Evolutionary conservation across 805 yeast genomes (phyloP).

Genomic region (Candida sanyiensis): DNA sequence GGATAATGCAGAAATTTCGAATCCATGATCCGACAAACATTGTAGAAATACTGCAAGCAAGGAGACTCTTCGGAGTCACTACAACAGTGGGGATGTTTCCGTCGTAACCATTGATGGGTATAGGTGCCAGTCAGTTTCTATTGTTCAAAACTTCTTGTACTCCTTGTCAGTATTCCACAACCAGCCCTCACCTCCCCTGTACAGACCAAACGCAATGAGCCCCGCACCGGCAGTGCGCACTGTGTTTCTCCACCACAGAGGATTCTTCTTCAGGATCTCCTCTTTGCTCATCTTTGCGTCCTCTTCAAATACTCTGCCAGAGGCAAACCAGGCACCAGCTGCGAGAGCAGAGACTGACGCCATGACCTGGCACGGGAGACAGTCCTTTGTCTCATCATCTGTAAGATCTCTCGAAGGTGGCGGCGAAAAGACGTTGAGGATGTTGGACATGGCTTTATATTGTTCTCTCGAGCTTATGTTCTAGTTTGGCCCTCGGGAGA

Average conservation of each 20-base stretch:
- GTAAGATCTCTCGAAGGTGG: slow-evolving; percentile 25
- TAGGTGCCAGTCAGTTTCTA: background rate
- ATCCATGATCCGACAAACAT: no score
- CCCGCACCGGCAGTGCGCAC: slow-evolving; percentile 50
- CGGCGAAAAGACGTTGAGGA: slow-evolving; percentile 23
- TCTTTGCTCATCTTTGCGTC: slow-evolving; percentile 32
- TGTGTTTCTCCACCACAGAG: slow-evolving; percentile 57
- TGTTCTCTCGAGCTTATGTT: no score
- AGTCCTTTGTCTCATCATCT: slow-evolving; percentile 43
- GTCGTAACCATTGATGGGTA: background rate
- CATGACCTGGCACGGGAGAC: slow-evolving; percentile 65
- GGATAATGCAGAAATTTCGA: no score
- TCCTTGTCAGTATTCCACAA: slow-evolving; percentile 43
- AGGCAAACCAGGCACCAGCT: slow-evolving; percentile 57
- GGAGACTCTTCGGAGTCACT: no score
- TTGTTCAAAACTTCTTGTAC: slow-evolving; percentile 14
- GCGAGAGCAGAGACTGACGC: slow-evolving; percentile 52
- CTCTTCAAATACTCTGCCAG: slow-evolving; percentile 46
- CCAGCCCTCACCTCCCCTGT: slow-evolving; percentile 61
- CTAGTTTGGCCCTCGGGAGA: no score
- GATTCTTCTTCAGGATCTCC: slow-evolving; percentile 35
- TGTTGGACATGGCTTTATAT: slow-evolving; percentile 27
- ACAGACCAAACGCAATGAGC: slow-evolving; percentile 51
- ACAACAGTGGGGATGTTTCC: no score
- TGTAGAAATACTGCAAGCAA: no score